Conservation (phyloP, 495 filamentous ascomycete species). For the Mycothermus thermophilus region DNA sequence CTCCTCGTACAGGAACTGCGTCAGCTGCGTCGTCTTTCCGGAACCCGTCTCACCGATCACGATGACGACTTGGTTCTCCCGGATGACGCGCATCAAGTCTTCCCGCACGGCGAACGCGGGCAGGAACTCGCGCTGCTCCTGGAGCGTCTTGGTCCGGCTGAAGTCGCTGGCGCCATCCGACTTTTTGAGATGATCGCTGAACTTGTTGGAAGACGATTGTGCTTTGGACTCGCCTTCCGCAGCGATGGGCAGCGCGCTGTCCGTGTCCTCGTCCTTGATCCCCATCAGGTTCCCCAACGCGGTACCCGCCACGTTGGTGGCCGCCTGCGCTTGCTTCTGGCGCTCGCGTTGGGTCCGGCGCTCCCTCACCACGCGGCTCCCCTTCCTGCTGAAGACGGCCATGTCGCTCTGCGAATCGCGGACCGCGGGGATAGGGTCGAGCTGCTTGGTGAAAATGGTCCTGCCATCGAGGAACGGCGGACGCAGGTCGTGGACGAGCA, state of each 20-base stretch:
- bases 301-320: conserved; percentile 86
- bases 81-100: conserved; percentile 83
- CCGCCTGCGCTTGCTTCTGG: conserved; percentile 88
- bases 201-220: conserved; percentile 53
- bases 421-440: conserved; percentile 89
- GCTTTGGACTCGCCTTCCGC: conserved; percentile 47
- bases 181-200: conserved; percentile 81
- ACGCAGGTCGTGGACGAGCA: conserved; percentile 85
- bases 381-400: conserved; percentile 95
- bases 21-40: conserved; percentile 92
- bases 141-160: conserved; percentile 78
- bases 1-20: conserved; percentile 89
- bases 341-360: conserved; percentile 83
- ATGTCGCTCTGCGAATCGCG: conserved; percentile 94
- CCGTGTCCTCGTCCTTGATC: conserved; percentile 84
- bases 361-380: conserved; percentile 85
- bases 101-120: conserved; percentile 96
- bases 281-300: conserved; percentile 90
- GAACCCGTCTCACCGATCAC: conserved; percentile 95
- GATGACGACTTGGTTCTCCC: conserved; percentile 93
- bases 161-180: conserved; percentile 81
- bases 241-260: conserved; percentile 66
- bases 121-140: conserved; percentile 85
- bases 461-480: conserved; percentile 93
- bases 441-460: conserved; percentile 91